These are phyloP conservation scores for Fusarium hostae DNA, from an alignment of 2,329 filamentous ascomycete genomes.

Conservation along the genomic window DNA sequence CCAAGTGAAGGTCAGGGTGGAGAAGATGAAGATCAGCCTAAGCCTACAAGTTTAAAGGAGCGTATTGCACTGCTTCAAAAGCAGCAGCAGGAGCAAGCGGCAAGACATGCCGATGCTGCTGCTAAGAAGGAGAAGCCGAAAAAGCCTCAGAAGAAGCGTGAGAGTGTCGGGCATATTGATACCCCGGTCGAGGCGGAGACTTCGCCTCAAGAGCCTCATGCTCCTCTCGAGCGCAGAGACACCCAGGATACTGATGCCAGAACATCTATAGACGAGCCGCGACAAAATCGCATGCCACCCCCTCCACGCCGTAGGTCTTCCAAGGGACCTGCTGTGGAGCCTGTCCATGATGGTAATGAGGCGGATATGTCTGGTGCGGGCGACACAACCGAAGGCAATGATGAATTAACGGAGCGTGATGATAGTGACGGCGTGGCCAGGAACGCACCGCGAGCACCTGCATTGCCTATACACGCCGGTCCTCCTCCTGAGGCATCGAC, in stretches of 20 bases:
- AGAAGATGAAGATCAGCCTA: constrained; percentile 82
- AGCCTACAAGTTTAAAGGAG: constrained; percentile 93
- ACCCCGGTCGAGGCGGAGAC: constrained; percentile 46
- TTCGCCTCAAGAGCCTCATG: constrained; percentile 43
- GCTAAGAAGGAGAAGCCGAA: constrained; percentile 91
- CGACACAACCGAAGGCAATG: constrained; percentile 70
- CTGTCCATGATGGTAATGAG: constrained; percentile 69
- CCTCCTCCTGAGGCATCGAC: constrained; percentile 33
- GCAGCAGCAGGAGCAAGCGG: constrained; percentile 90
- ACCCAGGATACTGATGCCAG: constrained; percentile 60
- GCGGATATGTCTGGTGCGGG: constrained; percentile 73
- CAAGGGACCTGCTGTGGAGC: constrained; percentile 55
- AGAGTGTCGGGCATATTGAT: constrained; percentile 52
- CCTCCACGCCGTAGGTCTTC: constrained; percentile 65
- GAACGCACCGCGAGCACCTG: constrained; percentile 53
- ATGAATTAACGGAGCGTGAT: constrained; percentile 75
- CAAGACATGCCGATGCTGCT: constrained; percentile 79
- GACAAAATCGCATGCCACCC: constrained; percentile 51
- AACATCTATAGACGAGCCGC: constrained; percentile 61
- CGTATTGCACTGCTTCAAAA: constrained; percentile 93
- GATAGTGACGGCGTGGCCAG: constrained; percentile 73
- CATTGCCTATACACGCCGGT: constrained; percentile 46
- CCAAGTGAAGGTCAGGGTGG: constrained; percentile 58
- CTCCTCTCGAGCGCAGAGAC: constrained; percentile 58
- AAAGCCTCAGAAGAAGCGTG: constrained; percentile 75